Base-by-base conservation (phyloP, 306 rosid species). In the Trifolium dubium region DNA sequence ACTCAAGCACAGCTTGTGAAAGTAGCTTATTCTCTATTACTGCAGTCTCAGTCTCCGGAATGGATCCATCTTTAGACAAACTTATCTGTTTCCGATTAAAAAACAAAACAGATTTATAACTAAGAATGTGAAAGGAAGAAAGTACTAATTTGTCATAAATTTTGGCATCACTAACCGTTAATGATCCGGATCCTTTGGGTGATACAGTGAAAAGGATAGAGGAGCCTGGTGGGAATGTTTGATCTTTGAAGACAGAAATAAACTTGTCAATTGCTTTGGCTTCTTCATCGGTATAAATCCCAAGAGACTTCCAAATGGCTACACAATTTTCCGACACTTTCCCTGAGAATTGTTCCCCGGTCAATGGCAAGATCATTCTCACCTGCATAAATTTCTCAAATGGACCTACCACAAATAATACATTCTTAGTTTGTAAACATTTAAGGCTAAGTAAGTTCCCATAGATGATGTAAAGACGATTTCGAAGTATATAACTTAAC, bases 301-400 rank as follows among this genome's bases (percentile, higher is more conserved):
- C 96, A 15, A 85, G 67, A 11, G 89, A 77, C 64, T 91, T 91
- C 98, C 91, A 94, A 68, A 79, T 71, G 1, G 87, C 86, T 11
- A 63, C 87, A 46, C 95, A 89, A 23, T 91, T 94, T 71, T 91
- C 96, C 0, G 96, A 17, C 5, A 91, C 95, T 72, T 91, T 94
- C 85, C 79, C 90, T 0, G 97, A 80, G 78, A 88, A 94, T 69
- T 89, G 92, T 11, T 77, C 76, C 11, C 96, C 98, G 2, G 97
- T 85, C 60, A 94, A 67, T 0, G 97, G 95, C 81, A 85, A 69
- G 64, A 91, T 87, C 81, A 81, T 80, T 0, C 92, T 89, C 14
- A 35, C 97, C 95, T 83, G 43, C 49, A 74, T 80, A 61, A 80
- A 77, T 73, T 84, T 84, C 75, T 84, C 83, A 69, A 80, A 84